Evolutionary conservation across 164 flowering plant species (phyloP).

Genomic region (Platanus orientalis): DNA sequence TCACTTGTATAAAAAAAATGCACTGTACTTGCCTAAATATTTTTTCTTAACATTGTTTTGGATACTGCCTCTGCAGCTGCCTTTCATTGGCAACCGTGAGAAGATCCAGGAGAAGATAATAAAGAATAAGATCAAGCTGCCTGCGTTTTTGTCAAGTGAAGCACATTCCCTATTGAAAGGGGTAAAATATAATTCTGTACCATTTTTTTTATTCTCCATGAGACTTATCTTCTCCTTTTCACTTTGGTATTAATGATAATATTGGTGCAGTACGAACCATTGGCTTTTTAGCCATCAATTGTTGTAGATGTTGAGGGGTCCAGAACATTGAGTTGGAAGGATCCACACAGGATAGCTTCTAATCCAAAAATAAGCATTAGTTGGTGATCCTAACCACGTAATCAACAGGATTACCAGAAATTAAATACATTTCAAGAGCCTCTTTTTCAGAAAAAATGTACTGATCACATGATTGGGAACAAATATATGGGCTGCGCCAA

Average conservation of each 20-base stretch:
- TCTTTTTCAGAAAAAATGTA: too few species aligned
- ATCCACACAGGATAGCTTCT: too few species aligned
- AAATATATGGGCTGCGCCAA: too few species aligned
- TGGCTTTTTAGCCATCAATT: too few species aligned
- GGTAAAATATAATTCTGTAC: slow-evolving; percentile 33
- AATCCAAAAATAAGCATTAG: too few species aligned
- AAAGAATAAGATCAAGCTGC: slow-evolving; percentile 84
- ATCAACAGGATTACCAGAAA: too few species aligned
- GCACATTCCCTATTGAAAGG: slow-evolving; percentile 85
- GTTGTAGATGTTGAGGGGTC: neutral
- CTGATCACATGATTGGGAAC: too few species aligned
- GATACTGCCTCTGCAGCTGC: slow-evolving; percentile 50
- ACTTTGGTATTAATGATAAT: neutral
- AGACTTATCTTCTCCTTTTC: neutral
- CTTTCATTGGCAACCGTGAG: slow-evolving; percentile 62
- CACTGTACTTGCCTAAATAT: neutral
- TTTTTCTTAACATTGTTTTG: neutral
- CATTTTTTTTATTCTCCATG: neutral
- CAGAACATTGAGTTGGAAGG: too few species aligned
- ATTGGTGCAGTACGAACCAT: too few species aligned
- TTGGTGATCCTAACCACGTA: too few species aligned
- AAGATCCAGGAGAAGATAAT: slow-evolving; percentile 85
- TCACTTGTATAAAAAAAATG: neutral
- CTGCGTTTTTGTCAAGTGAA: slow-evolving; percentile 72
- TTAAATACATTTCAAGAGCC: too few species aligned